Evolutionary conservation across 352 stramenopile species (phyloP).

Genomic region (Phytophthora pluvialis): DNA sequence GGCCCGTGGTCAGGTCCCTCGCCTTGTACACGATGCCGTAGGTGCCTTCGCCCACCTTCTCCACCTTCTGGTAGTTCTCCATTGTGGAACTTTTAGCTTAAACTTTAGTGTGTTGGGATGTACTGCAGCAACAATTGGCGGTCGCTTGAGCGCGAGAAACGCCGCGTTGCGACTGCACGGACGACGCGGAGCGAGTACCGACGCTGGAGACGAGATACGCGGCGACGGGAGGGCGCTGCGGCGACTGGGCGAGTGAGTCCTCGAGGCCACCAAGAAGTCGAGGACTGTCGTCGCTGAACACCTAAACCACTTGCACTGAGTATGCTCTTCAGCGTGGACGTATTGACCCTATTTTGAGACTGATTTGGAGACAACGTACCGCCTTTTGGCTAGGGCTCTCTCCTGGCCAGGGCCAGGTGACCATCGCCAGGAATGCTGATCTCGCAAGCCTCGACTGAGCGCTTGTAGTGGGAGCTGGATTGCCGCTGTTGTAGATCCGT

Average conservation of each 20-base stretch:
- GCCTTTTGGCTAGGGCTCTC: no score
- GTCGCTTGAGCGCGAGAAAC: constrained; percentile 3
- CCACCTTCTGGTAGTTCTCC: constrained; percentile 89
- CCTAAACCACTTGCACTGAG: constrained; percentile 17
- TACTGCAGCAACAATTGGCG: neutral
- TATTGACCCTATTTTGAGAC: neutral
- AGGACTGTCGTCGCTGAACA: constrained; percentile 22
- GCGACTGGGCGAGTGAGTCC: constrained; percentile 17
- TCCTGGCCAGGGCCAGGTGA: no score
- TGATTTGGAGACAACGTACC: neutral
- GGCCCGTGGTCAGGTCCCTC: constrained; percentile 85
- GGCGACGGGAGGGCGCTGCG: neutral
- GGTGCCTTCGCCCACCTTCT: constrained; percentile 94
- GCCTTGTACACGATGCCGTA: constrained; percentile 98
- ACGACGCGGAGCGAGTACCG: neutral
- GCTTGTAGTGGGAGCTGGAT: no score
- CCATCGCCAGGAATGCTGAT: no score
- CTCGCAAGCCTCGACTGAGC: no score
- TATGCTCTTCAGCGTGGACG: constrained; percentile 3
- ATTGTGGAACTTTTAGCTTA: constrained; percentile 33
- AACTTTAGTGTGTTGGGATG: neutral
- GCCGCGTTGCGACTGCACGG: constrained; percentile 5
- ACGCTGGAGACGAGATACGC: neutral
- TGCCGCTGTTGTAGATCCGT: no score
- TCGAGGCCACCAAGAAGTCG: constrained; percentile 30